phyloP scores from a whole-genome alignment of 768 basidiomycete genomes.

The Tubosaeta sp. region DNA sequence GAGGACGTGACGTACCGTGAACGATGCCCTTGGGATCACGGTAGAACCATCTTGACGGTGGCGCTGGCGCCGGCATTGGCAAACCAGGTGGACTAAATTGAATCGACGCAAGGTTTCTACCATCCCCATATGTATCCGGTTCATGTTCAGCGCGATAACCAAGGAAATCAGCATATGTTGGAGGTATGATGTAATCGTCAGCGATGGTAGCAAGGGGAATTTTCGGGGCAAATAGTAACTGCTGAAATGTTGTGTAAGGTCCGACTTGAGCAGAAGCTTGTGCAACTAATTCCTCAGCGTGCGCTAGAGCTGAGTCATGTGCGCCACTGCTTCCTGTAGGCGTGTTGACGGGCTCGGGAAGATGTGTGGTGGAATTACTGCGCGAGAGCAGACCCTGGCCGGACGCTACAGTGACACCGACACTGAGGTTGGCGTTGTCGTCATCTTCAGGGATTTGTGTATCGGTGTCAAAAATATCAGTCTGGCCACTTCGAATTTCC shows the following conservation, averaged over 20 bases:
- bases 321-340: constrained; percentile 28
- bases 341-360: constrained; percentile 19
- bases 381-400: constrained; percentile 32
- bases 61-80: constrained; percentile 61
- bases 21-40: constrained; percentile 76
- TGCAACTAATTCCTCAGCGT: constrained; percentile 63
- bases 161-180: constrained; percentile 79
- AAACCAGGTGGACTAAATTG: constrained; percentile 80
- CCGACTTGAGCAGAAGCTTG: constrained; percentile 70
- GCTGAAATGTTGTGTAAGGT: constrained; percentile 90
- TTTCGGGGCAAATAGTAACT: constrained; percentile 77
- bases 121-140: constrained; percentile 43
- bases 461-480: constrained; percentile 41
- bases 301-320: constrained; percentile 36
- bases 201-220: constrained; percentile 88
- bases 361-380: constrained; percentile 25
- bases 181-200: constrained; percentile 89
- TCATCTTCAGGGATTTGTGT: constrained; percentile 45
- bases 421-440: constrained; percentile 56
- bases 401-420: constrained; percentile 55
- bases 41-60: constrained; percentile 79
- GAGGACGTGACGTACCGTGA: constrained; percentile 53
- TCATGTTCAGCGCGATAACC: constrained; percentile 65
- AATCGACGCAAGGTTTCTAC: constrained; percentile 50
- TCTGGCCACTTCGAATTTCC: constrained; percentile 52